Conservation (phyloP, 192 early-diverging fungal genomes). For the Linnemannia exigua region DNA sequence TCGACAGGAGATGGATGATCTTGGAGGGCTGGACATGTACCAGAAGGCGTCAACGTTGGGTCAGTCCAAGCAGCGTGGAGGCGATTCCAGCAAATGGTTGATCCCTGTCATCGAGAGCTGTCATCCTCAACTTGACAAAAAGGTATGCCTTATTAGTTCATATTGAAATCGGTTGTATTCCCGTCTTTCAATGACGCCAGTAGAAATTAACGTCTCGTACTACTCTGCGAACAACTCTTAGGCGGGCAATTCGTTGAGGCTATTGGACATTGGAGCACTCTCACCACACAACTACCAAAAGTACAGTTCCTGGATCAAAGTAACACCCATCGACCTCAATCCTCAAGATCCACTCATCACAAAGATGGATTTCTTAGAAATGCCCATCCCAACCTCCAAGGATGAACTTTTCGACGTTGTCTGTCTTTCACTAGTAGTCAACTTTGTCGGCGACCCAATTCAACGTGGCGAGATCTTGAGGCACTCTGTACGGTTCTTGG, state of each 20-base stretch:
- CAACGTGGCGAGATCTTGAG: constrained; percentile 80
- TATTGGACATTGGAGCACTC: constrained; percentile 91
- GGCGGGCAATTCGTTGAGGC: constrained; percentile 51
- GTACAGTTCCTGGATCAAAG: constrained; percentile 75
- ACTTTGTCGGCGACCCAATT: constrained; percentile 86
- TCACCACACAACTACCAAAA: constrained; percentile 81
- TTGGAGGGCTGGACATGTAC: constrained; percentile 92
- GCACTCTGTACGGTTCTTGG: constrained; percentile 63
- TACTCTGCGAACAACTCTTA: not conserved
- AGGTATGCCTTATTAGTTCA: not conserved
- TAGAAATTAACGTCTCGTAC: not conserved
- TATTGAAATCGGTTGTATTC: too few species aligned
- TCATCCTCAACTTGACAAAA: constrained; percentile 41
- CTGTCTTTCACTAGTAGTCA: constrained; percentile 87
- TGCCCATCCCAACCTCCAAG: constrained; percentile 56
- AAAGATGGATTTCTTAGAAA: constrained; percentile 89
- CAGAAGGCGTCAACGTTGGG: constrained; percentile 87
- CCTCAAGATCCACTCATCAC: constrained; percentile 80
- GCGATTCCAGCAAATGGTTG: constrained; percentile 88
- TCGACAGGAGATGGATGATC: constrained; percentile 67
- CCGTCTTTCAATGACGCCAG: too few species aligned
- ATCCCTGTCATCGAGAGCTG: constrained; percentile 66
- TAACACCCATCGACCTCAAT: constrained; percentile 90
- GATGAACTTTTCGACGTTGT: constrained; percentile 79
- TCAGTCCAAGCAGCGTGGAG: constrained; percentile 85